These are phyloP conservation scores for Discostella pseudostelligera DNA, from an alignment of 108 stramenopile genomes.

Conservation along the genomic window DNA sequence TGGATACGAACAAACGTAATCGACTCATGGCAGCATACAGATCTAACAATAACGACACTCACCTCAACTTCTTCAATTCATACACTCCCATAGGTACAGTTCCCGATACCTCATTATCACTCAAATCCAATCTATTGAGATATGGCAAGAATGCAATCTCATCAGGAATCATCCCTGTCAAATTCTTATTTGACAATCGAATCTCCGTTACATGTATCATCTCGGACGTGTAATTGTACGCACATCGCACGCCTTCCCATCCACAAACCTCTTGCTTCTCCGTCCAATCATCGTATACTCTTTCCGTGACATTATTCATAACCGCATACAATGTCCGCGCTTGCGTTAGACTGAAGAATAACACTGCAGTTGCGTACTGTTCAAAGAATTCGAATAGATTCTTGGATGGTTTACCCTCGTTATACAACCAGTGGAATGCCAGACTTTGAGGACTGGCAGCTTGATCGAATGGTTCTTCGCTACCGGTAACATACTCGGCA, in stretches of 20 bases:
- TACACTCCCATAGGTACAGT: conserved; percentile 61
- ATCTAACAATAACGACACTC: neutral
- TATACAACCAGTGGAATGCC: conserved; percentile 45
- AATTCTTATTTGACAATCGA: conserved; percentile 14
- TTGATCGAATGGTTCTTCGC: conserved; percentile 17
- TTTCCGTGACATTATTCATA: neutral
- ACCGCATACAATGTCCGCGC: conserved; percentile 9
- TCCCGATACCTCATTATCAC: conserved; percentile 69
- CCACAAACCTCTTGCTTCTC: conserved; percentile 30
- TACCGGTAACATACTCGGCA: conserved; percentile 35
- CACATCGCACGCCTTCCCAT: conserved; percentile 42
- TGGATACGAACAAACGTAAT: neutral
- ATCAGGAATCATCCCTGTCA: conserved; percentile 62
- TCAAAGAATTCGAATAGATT: conserved; percentile 49
- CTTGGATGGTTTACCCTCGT: conserved; percentile 33
- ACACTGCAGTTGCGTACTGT: conserved; percentile 42
- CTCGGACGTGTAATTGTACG: conserved; percentile 41
- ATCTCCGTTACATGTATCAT: conserved; percentile 44
- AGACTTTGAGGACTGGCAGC: conserved; percentile 24
- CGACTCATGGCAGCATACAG: neutral
- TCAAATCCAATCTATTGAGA: conserved; percentile 56
- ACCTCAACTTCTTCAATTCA: conserved; percentile 34
- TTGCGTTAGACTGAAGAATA: conserved; percentile 40
- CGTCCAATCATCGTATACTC: conserved; percentile 33
- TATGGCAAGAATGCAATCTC: conserved; percentile 52